Percentiles rank a stretch among this genome's conserved stretches.
These are phyloP conservation scores for Baorangia bicolor DNA, from an alignment of 768 basidiomycete genomes.

Conservation along the genomic window DNA sequence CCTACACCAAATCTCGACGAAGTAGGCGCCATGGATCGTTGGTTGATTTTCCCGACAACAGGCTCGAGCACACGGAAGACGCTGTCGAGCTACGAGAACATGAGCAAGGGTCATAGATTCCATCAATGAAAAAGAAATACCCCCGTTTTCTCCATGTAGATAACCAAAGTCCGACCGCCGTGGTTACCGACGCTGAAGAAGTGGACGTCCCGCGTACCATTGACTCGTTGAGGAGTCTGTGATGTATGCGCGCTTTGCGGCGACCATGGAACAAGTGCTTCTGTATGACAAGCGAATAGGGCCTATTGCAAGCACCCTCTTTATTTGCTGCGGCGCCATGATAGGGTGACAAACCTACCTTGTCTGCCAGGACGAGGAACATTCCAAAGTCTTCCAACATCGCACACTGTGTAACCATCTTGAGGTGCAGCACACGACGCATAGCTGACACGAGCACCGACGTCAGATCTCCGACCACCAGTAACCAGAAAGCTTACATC, in stretches of 20 bases:
- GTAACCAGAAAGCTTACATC: conserved; percentile 46
- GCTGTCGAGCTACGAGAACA: conserved; percentile 61
- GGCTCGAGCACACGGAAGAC: conserved; percentile 98
- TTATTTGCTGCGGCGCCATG: not conserved
- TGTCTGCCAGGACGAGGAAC: conserved; percentile 93
- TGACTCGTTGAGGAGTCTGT: conserved; percentile 87
- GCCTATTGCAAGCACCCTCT: conserved; percentile 43
- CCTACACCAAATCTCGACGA: conserved; percentile 76
- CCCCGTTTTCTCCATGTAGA: conserved; percentile 96
- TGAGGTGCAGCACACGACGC: conserved; percentile 90
- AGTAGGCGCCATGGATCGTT: conserved; percentile 66
- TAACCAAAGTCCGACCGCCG: conserved; percentile 85
- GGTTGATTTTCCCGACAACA: conserved; percentile 85
- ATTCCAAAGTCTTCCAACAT: conserved; percentile 97
- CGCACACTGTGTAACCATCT: conserved; percentile 92
- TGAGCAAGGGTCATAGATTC: conserved; percentile 12
- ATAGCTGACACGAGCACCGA: conserved; percentile 53
- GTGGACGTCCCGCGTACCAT: conserved; percentile 87
- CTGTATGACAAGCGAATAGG: conserved; percentile 92
- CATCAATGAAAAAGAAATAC: conserved; percentile 33
- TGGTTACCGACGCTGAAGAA: conserved; percentile 94
- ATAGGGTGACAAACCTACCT: conserved; percentile 42
- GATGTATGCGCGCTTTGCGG: conserved; percentile 63
- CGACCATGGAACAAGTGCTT: conserved; percentile 90
- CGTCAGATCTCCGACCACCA: conserved; percentile 2